These are phyloP conservation scores for Striga hermonthica DNA, from an alignment of 305 asterid species.

Conservation along the genomic window DNA sequence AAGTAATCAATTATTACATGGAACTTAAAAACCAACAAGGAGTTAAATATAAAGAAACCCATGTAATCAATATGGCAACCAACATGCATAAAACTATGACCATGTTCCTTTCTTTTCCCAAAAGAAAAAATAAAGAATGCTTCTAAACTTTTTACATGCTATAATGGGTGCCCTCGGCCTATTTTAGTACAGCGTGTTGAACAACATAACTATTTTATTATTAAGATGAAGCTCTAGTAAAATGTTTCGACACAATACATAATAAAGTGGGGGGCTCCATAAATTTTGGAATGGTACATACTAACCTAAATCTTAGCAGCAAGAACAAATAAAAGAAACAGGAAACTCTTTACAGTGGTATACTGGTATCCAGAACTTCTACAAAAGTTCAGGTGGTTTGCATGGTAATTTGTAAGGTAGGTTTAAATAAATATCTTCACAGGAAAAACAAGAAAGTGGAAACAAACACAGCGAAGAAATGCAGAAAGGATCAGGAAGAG, in stretches of 20 bases:
- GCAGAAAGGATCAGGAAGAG: neutral
- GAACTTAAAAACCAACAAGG: neutral
- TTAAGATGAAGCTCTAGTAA: neutral
- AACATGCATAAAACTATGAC: neutral
- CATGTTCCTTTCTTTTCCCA: neutral
- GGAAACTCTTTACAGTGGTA: neutral
- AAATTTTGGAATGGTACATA: neutral
- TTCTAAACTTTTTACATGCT: neutral
- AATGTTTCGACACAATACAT: neutral
- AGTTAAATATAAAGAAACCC: neutral
- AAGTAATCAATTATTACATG: neutral
- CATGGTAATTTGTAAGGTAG: neutral
- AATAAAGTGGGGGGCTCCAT: neutral
- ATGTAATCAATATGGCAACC: neutral
- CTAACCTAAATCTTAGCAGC: slow-evolving; percentile 5
- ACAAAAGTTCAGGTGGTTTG: neutral
- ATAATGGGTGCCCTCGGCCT: neutral
- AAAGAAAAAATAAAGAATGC: neutral
- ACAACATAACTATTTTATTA: neutral
- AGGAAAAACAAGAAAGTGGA: neutral
- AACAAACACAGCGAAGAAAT: neutral
- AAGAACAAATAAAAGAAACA: neutral
- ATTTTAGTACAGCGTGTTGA: neutral
- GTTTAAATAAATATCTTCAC: neutral
- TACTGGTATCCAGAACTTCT: neutral